Percentiles rank a stretch among this genome's conserved stretches.
These are phyloP conservation scores for Pochonia chlamydosporia DNA, from an alignment of 2,329 filamentous ascomycete species.

Conservation along the genomic window DNA sequence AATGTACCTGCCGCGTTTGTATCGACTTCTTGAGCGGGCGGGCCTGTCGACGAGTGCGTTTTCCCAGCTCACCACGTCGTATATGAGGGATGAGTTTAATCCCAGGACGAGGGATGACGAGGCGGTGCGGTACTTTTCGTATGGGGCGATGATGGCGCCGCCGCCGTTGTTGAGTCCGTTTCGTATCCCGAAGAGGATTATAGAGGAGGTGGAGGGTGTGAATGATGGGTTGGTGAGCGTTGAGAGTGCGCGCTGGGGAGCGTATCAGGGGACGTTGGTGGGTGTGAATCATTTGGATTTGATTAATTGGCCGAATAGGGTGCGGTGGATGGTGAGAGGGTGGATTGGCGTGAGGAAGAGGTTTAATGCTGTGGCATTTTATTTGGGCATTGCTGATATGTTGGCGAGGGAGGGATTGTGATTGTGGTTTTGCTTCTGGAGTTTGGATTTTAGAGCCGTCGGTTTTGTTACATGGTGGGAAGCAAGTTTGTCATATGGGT, in stretches of 20 bases:
- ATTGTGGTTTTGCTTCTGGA: conserved; percentile 8
- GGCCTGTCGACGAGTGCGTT: conserved; percentile 57
- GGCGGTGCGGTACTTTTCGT: conserved; percentile 55
- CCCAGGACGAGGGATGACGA: conserved; percentile 47
- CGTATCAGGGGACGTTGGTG: conserved; percentile 57
- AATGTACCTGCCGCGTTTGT: conserved; percentile 47
- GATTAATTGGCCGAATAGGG: conserved; percentile 62
- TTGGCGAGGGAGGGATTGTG: conserved; percentile 58
- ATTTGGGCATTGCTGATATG: conserved; percentile 63
- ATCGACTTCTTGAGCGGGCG: conserved; percentile 41
- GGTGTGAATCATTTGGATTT: conserved; percentile 58
- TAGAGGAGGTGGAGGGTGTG: conserved; percentile 47
- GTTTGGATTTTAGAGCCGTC: too few relatives aligned
- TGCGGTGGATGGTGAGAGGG: conserved; percentile 48
- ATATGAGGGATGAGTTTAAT: conserved; percentile 57
- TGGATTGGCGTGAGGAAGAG: conserved; percentile 48
- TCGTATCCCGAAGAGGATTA: conserved; percentile 43
- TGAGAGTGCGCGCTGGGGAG: conserved; percentile 54
- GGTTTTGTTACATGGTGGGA: too few relatives aligned
- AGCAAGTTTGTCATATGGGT: too few relatives aligned
- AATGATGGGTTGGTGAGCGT: conserved; percentile 67
- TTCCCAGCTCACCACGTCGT: conserved; percentile 51
- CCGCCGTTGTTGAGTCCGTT: conserved; percentile 61
- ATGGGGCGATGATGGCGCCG: conserved; percentile 44
- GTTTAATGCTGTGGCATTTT: conserved; percentile 64